phyloP scores from a whole-genome alignment of 73 alveolate species.

The Paramecium pentaurelia region DNA sequence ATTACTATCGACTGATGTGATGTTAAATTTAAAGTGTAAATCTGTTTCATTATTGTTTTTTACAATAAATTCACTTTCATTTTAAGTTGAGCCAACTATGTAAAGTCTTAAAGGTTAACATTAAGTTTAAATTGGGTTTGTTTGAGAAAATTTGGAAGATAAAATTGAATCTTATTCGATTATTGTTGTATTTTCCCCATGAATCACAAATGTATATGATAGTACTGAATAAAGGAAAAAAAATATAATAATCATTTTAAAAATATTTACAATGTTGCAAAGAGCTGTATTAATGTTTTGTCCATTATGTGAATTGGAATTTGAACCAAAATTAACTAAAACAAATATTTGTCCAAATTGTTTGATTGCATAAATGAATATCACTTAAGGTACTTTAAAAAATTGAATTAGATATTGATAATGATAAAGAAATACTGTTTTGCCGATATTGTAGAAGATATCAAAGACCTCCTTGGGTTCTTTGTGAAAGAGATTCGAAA shows the following conservation, averaged over 20 bases:
- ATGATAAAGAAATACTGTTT: background rate
- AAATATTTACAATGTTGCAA: background rate
- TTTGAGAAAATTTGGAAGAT: background rate
- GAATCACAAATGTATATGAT: background rate
- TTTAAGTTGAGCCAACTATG: background rate
- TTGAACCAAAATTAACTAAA: constrained; percentile 35
- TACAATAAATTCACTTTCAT: background rate
- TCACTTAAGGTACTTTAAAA: background rate
- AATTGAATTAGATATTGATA: background rate
- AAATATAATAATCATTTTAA: background rate
- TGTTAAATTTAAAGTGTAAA: background rate
- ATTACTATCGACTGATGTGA: background rate
- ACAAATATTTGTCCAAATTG: constrained; percentile 51
- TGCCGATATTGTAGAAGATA: constrained; percentile 66
- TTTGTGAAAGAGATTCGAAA: constrained; percentile 83
- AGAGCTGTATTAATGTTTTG: constrained; percentile 29
- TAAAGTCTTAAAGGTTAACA: background rate
- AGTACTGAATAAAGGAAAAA: background rate
- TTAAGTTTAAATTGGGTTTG: background rate
- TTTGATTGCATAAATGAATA: constrained; percentile 37
- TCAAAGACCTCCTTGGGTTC: constrained; percentile 93
- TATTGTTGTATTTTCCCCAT: background rate
- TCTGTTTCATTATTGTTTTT: background rate
- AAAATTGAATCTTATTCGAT: background rate
- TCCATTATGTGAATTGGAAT: constrained; percentile 27